Base-by-base conservation (phyloP, 768 basidiomycete genomes). In the Macrolepiota dolichaula region DNA sequence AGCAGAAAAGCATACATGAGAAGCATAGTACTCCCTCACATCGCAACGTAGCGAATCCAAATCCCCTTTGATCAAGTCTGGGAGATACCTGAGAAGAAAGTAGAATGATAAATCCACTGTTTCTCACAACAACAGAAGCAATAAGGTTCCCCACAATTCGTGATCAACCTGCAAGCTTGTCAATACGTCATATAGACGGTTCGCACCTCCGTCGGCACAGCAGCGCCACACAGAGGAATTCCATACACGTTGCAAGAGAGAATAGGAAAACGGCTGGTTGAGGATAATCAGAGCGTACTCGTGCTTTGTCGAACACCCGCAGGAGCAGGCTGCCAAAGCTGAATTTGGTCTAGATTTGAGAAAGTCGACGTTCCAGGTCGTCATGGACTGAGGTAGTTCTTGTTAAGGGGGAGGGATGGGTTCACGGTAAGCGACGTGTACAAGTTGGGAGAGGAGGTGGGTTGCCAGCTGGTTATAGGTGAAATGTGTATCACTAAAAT, bases 41-140 rank as follows among this genome's bases (percentile, higher is more conserved):
- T 95, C 91, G 1, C 78, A 71, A 11, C 92, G 80, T 44, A 97
- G 69, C 9, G 95, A 98, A 71, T 98, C 97, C 29, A 98, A 73
- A 72, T 99, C 97, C 27, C 96, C 97, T 72, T 92, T 96, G 68
- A 99, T 89, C 22, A 96, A 72, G 70, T 95, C 83, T 0, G 97
- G 97, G 4, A 88, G 69, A 70, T 83, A 94, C 17, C 91, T 92
- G 61, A 40, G 51, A 51, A 25, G 22, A n/a, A 52, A 52, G 57
- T 12, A 19, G 4, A 15, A 4, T 32, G 9, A 25, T 4, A n/a
- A 19, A 38, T 59, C 29, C 55, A 38, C 47, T 17, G 32, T 47
- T 35, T 57, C 35, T 52, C 35, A 50, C 38, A 49, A 22, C 24
- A 19, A 50, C 7, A 17, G 6, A 52, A 46, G n/a, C n/a, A n/a